These are phyloP conservation scores for Grigorovia humatica DNA, from an alignment of 805 yeast species.

Conservation along the genomic window DNA sequence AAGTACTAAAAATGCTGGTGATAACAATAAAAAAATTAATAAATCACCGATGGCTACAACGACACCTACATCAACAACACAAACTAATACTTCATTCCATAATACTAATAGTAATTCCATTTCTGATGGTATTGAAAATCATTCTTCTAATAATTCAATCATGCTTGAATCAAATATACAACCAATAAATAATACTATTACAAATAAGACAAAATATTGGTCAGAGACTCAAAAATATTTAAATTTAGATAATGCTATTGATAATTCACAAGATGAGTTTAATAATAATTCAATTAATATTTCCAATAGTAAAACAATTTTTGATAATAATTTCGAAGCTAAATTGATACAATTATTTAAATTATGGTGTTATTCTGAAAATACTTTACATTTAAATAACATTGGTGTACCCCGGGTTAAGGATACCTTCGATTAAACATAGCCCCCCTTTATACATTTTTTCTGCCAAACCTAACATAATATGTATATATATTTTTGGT, in stretches of 20 bases:
- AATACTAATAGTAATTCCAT: not conserved
- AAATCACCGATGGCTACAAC: not conserved
- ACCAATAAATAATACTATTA: not conserved
- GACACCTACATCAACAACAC: no score
- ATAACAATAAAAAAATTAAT: not conserved
- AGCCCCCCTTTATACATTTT: not conserved
- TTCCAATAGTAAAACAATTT: not conserved
- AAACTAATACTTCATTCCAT: no score
- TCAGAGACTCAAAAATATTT: slow-evolving; percentile 2
- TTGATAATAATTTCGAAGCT: slow-evolving; percentile 12
- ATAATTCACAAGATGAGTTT: not conserved
- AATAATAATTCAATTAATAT: not conserved
- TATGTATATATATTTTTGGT: no score
- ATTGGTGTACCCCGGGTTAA: slow-evolving; percentile 30
- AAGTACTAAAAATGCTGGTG: not conserved
- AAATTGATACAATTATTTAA: slow-evolving; percentile 45
- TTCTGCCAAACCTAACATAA: not conserved
- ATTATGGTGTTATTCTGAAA: slow-evolving; percentile 58
- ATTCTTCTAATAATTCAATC: not conserved
- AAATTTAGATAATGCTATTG: not conserved
- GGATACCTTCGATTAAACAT: not conserved
- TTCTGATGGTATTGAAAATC: not conserved
- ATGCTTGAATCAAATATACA: not conserved
- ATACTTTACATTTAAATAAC: slow-evolving; percentile 33
- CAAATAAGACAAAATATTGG: slow-evolving; percentile 1